A percentile compares a stretch with the other conserved stretches of the same genome.
phyloP scores from a whole-genome alignment of 2,329 filamentous ascomycete species.

The Pyrenophora teres region DNA sequence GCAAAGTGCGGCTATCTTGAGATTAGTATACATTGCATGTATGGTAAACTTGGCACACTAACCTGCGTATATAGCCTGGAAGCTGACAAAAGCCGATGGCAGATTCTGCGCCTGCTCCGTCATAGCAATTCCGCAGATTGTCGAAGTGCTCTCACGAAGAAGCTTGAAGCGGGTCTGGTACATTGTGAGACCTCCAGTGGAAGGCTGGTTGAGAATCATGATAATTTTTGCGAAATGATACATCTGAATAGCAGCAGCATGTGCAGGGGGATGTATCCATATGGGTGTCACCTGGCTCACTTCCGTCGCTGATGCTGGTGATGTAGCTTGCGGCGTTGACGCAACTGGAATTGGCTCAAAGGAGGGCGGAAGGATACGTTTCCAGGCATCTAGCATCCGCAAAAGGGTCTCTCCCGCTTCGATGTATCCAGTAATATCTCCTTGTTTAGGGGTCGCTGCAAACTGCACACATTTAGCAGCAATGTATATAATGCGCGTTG shows the following conservation, averaged over 20 bases:
- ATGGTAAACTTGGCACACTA: not conserved
- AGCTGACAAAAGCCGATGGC: constrained; percentile 37
- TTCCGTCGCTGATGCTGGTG: constrained; percentile 10
- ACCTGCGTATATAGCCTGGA: constrained; percentile 40
- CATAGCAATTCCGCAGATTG: constrained; percentile 57
- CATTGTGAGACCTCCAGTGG: constrained; percentile 54
- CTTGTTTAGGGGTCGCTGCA: constrained; percentile 55
- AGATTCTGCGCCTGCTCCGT: constrained; percentile 40
- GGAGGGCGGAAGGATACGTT: constrained; percentile 49
- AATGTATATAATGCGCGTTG: constrained; percentile 59
- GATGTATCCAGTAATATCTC: constrained; percentile 47
- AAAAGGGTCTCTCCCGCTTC: constrained; percentile 54
- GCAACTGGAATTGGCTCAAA: constrained; percentile 50
- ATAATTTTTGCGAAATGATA: constrained; percentile 60
- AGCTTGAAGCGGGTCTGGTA: constrained; percentile 53
- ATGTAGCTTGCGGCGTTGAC: constrained; percentile 5
- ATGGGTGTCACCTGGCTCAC: constrained; percentile 20
- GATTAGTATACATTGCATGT: constrained; percentile 1
- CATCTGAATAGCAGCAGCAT: constrained; percentile 56
- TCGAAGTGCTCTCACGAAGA: constrained; percentile 54
- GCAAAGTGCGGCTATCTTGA: constrained; percentile 21
- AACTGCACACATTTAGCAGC: constrained; percentile 63
- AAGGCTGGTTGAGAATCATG: constrained; percentile 58
- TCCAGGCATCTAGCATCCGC: constrained; percentile 58
- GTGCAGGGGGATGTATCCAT: constrained; percentile 37